phyloP scores from a whole-genome alignment of 2,329 filamentous ascomycete species.

The Pseudopyrenochaeta lycopersici region DNA sequence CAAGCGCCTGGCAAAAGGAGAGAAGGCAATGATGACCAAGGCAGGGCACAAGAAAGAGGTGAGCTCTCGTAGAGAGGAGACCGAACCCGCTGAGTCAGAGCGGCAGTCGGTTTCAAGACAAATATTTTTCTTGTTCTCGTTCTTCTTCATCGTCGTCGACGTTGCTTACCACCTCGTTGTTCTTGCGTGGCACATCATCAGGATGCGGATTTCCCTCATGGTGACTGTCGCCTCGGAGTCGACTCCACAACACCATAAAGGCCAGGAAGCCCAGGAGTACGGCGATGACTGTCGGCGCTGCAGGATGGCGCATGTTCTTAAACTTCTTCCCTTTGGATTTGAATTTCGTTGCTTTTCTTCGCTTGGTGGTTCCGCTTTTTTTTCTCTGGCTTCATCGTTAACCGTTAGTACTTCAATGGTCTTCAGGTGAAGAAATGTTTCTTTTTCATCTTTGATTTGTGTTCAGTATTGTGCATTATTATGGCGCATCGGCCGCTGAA shows the following conservation, averaged over 20 bases:
- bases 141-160: neutral
- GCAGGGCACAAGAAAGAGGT: neutral
- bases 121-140: neutral
- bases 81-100: neutral
- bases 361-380: neutral
- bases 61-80: neutral
- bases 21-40: neutral
- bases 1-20: neutral
- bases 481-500: neutral
- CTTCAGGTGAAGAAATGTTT: neutral
- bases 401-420: neutral
- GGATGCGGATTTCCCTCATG: constrained; percentile 50
- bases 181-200: constrained; percentile 38
- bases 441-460: neutral
- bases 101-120: neutral
- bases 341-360: neutral
- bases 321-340: neutral
- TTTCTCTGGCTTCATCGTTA: neutral
- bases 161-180: constrained; percentile 5
- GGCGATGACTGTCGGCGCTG: constrained; percentile 44
- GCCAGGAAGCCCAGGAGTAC: constrained; percentile 41
- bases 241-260: constrained; percentile 37
- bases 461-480: neutral
- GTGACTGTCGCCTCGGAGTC: constrained; percentile 34
- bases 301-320: constrained; percentile 44